Evolutionary conservation across 2,329 filamentous ascomycete species (phyloP).

Genomic region (Sporothrix phasma): DNA sequence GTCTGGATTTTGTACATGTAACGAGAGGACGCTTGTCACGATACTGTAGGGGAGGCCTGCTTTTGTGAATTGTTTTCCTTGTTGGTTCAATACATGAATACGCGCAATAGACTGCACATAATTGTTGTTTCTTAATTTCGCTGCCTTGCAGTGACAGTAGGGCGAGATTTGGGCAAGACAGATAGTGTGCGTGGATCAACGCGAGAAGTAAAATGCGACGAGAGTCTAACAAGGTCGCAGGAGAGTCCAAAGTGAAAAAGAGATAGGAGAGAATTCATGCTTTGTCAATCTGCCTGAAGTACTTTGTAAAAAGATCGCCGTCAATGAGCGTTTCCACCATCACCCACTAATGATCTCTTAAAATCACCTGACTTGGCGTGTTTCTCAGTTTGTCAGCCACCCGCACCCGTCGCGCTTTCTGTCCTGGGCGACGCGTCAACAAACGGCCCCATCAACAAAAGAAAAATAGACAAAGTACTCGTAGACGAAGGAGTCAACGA

Average conservation of each 20-base stretch:
- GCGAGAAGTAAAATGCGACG: neutral
- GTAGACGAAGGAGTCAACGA: neutral
- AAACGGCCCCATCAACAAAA: constrained; percentile 12
- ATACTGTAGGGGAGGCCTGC: neutral
- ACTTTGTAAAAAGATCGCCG: too few species aligned
- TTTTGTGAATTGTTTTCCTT: neutral
- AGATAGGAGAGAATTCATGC: neutral
- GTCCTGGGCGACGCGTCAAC: constrained; percentile 18
- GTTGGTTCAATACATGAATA: neutral
- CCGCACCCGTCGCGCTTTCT: constrained; percentile 18
- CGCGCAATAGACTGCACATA: neutral
- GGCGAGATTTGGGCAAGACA: too few species aligned
- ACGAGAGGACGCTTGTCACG: neutral
- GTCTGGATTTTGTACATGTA: neutral
- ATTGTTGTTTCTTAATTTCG: neutral
- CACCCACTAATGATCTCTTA: neutral
- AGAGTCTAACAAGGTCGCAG: neutral
- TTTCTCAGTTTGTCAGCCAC: constrained; percentile 13
- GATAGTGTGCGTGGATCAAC: neutral
- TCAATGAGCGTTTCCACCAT: neutral
- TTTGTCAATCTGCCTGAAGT: neutral
- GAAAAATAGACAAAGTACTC: neutral
- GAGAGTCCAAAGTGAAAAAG: neutral
- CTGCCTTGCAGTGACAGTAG: neutral
- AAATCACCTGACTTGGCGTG: constrained; percentile 21